Conservation (phyloP, 2,329 filamentous ascomycete genomes). For the Claviceps capensis region DNA sequence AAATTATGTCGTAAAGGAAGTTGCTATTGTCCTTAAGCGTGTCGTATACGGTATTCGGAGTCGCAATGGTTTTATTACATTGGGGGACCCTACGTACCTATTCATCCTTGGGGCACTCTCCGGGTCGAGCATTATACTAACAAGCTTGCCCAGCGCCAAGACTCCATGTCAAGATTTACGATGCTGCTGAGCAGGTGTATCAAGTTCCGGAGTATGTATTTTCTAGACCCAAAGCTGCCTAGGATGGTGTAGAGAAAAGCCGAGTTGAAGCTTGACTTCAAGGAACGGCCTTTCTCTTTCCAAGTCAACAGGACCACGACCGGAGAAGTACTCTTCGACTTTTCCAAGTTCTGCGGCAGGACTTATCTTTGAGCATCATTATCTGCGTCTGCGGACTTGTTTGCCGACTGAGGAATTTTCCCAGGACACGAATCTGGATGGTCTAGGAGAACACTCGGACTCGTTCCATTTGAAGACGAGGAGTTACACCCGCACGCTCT, state of each 20-base stretch:
- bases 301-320: slow-evolving; percentile 27
- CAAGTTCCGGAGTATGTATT: slow-evolving; percentile 55
- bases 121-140: neutral
- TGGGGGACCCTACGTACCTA: too few relatives aligned
- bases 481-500: slow-evolving; percentile 56
- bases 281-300: slow-evolving; percentile 47
- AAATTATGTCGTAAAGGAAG: too few relatives aligned
- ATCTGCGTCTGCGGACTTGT: slow-evolving; percentile 52
- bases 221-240: slow-evolving; percentile 35
- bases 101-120: neutral
- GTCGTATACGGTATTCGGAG: too few relatives aligned
- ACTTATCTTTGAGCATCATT: slow-evolving; percentile 62
- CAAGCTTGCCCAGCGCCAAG: slow-evolving; percentile 26
- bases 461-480: slow-evolving; percentile 49
- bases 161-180: slow-evolving; percentile 59
- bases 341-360: slow-evolving; percentile 34
- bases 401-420: slow-evolving; percentile 38
- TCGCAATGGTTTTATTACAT: too few relatives aligned
- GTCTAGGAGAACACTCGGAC: slow-evolving; percentile 61
- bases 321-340: slow-evolving; percentile 47
- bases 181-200: slow-evolving; percentile 50
- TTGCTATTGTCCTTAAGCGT: too few relatives aligned
- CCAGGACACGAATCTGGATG: slow-evolving; percentile 54
- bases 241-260: slow-evolving; percentile 11
- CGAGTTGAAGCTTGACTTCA: slow-evolving; percentile 29